Base-by-base conservation (phyloP, 768 basidiomycete genomes). In the Termitomyces sp. region DNA sequence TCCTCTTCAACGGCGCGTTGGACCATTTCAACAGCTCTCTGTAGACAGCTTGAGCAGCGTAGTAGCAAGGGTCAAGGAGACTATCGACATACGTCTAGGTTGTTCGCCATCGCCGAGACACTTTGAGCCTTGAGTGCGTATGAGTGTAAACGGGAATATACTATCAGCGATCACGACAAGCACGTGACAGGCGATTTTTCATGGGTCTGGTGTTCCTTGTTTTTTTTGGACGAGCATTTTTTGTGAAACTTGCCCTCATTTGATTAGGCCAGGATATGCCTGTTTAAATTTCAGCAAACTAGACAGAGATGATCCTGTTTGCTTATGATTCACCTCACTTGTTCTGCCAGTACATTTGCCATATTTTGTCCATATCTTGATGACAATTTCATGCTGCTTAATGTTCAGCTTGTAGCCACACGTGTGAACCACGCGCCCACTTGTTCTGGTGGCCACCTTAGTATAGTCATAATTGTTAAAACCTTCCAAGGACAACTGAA, bases 1-100 rank as follows among this genome's bases (percentile, higher is more conserved):
- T 99, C 97, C 61, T 92, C 88, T 57, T 94, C 94, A 66, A 96
- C 95, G 57, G 94, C 94, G 62, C 84, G 83, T 74, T 94, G 91
- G 26, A 97, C 92, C 57, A 97, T 84, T 65, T 92, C 91, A 68
- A 97, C 92, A 33, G 94, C 94, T 44, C 71, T 74, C 76, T 80
- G 49, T 44, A 51, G 20, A 6, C 4, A 33, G 55, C 39, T 61
- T 61, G 51, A 53, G 20, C 53, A 34, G 7, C 6, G n/a, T 9
- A n/a, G 13, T 39, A 20, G 12, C 0, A 18, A 18, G 7, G 44
- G 36, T 16, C 15, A 28, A 42, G n/a, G 26, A 47, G 5, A n/a
- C 18, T 4, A 28, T 24, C 9, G 24, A 68, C 80, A 59, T 64
- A 81, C 82, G 65, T 83, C 81, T 63, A 83, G 68, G 61, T 76